phyloP scores from a whole-genome alignment of 2,329 filamentous ascomycete genomes.

The Paracoccidioides lutzii region DNA sequence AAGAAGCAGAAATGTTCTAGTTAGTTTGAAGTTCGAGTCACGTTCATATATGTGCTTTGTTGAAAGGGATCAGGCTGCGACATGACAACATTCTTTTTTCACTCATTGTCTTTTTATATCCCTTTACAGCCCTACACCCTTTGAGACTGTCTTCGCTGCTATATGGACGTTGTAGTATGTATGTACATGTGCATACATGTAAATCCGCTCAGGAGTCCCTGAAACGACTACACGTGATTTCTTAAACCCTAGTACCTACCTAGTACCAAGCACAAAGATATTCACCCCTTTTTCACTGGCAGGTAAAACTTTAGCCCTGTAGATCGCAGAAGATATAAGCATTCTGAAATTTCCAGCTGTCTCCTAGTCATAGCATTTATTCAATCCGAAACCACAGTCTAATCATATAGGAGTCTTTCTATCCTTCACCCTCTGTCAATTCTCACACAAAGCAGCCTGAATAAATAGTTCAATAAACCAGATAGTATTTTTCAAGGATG shows the following conservation, averaged over 20 bases:
- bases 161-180: no score
- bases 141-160: background rate
- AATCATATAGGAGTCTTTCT: no score
- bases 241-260: background rate
- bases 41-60: background rate
- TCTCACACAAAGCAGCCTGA: no score
- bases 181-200: no score
- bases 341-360: no score
- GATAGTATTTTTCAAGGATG: no score
- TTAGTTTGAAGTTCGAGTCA: background rate
- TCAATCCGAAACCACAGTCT: no score
- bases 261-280: no score
- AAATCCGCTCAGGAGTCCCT: background rate
- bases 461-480: no score
- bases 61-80: background rate
- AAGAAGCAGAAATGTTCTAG: background rate
- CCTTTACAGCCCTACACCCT: background rate
- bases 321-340: background rate
- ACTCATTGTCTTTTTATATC: background rate
- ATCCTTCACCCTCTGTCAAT: no score
- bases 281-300: background rate
- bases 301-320: no score
- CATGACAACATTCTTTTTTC: background rate
- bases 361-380: no score
- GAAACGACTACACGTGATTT: background rate